Conservation (phyloP, 2,329 filamentous ascomycete genomes). For the Xylaria sp. region DNA sequence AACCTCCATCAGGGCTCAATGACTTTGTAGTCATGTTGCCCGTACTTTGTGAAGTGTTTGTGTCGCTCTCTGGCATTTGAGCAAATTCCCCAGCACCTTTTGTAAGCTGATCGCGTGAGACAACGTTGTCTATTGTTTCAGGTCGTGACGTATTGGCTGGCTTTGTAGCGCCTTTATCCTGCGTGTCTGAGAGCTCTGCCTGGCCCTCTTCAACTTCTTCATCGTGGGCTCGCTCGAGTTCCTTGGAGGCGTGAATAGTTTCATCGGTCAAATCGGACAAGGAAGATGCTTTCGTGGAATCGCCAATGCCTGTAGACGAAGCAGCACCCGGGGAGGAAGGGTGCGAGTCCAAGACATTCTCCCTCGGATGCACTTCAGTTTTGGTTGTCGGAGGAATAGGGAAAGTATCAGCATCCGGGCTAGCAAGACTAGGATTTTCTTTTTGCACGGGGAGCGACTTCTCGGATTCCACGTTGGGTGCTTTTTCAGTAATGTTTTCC, state of each 20-base stretch:
- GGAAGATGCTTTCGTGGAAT: conserved; percentile 72
- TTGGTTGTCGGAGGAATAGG: conserved; percentile 50
- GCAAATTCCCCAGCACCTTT: conserved; percentile 41
- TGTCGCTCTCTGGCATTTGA: conserved; percentile 41
- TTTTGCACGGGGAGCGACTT: conserved; percentile 44
- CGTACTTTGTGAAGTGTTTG: conserved; percentile 36
- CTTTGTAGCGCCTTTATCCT: conserved; percentile 26
- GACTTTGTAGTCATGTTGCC: conserved; percentile 34
- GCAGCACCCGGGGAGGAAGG: conserved; percentile 65
- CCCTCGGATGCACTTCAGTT: conserved; percentile 60
- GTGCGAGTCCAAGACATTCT: conserved; percentile 66
- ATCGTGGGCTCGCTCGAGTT: conserved; percentile 42
- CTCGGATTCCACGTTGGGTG: conserved; percentile 42
- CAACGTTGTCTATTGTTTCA: conserved; percentile 38
- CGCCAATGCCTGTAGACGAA: conserved; percentile 64
- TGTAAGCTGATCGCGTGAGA: conserved; percentile 37
- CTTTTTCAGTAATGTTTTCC: conserved; percentile 43
- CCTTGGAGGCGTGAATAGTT: conserved; percentile 59
- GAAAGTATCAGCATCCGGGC: conserved; percentile 64
- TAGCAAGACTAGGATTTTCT: conserved; percentile 52
- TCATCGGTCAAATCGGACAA: conserved; percentile 72
- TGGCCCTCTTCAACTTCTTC: conserved; percentile 30
- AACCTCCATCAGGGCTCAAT: conserved; percentile 36
- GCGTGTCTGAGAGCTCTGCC: conserved; percentile 26
- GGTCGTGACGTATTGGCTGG: conserved; percentile 30